These are phyloP conservation scores for Fusarium luffae DNA, from an alignment of 2,329 filamentous ascomycete genomes.

Conservation along the genomic window DNA sequence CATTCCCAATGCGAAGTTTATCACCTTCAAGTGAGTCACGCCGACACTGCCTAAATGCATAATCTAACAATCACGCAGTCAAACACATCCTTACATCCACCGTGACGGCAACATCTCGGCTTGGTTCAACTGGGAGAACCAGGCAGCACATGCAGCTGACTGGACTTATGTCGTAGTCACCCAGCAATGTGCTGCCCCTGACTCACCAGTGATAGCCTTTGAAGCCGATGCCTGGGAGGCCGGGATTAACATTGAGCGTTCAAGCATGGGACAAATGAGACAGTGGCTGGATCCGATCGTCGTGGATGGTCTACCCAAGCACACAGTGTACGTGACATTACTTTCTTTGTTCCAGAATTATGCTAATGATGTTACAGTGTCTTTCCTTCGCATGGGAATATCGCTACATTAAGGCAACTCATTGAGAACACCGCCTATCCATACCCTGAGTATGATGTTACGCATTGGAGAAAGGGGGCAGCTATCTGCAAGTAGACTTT, in stretches of 20 bases:
- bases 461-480: not conserved
- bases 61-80: not conserved
- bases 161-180: slow-evolving; percentile 28
- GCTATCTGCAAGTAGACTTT: not conserved
- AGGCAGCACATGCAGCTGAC: slow-evolving; percentile 16
- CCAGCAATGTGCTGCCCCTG: not conserved
- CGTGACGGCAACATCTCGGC: slow-evolving; percentile 5
- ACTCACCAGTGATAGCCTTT: not conserved
- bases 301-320: not conserved
- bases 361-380: not conserved
- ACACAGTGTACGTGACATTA: not conserved
- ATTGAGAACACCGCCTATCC: not conserved
- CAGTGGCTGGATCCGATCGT: not conserved
- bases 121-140: slow-evolving; percentile 26
- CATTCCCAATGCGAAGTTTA: not conserved
- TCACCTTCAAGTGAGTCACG: slow-evolving; percentile 28
- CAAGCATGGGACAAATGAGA: not conserved
- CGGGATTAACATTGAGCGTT: not conserved
- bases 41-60: not conserved
- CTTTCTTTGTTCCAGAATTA: fast-evolving
- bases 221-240: slow-evolving; percentile 8
- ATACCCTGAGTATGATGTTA: not conserved
- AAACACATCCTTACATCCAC: slow-evolving; percentile 21
- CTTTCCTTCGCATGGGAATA: not conserved
- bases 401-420: not conserved